Conservation (phyloP, 176 grass and related monocot genomes). For the Bromus sterilis region DNA sequence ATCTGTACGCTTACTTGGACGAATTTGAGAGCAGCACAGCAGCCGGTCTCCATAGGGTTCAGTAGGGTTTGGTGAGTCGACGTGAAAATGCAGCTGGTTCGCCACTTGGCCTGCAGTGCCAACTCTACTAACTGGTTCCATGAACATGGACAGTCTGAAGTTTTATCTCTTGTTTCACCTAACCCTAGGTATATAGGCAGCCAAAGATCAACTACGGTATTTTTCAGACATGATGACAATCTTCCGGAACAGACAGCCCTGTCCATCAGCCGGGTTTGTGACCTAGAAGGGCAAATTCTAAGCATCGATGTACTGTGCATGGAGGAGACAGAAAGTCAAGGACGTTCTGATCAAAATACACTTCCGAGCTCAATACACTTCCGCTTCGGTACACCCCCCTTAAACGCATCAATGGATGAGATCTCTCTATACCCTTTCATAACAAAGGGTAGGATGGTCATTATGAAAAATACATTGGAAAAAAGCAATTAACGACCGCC, state of each 20-base stretch:
- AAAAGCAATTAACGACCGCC: too few species aligned
- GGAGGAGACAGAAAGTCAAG: conserved; percentile 8
- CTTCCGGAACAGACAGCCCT: neutral
- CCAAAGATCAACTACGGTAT: neutral
- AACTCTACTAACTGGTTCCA: neutral
- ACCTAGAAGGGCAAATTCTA: neutral
- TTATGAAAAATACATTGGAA: too few species aligned
- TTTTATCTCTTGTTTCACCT: neutral
- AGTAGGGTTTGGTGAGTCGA: neutral
- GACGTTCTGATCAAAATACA: too few species aligned
- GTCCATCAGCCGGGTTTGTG: neutral
- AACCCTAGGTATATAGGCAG: neutral
- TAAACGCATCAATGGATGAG: too few species aligned
- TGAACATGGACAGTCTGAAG: neutral
- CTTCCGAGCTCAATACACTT: too few species aligned
- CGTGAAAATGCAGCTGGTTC: neutral
- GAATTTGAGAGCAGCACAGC: neutral
- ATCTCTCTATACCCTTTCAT: too few species aligned
- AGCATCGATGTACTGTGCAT: too few species aligned
- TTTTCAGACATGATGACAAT: neutral
- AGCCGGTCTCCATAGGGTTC: neutral
- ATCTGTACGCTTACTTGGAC: neutral
- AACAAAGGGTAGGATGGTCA: too few species aligned
- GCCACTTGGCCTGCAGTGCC: neutral
- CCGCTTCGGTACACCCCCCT: too few species aligned